Evolutionary conservation across 2,329 filamentous ascomycete species (phyloP).

Genomic region (Myotisia sp.): DNA sequence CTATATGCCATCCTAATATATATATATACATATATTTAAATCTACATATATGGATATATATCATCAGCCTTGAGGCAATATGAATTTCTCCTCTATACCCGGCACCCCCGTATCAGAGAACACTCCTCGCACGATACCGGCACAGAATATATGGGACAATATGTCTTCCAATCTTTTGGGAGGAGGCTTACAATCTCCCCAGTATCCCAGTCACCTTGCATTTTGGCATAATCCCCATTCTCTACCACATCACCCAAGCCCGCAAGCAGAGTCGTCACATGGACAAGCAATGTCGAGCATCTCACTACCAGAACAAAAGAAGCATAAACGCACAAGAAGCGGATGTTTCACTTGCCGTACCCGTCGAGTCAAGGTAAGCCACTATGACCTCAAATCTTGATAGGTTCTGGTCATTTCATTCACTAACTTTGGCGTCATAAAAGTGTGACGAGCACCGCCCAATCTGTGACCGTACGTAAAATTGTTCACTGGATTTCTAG

Average conservation of each 20-base stretch:
- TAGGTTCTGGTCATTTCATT: no score
- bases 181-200: neutral
- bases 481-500: neutral
- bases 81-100: no score
- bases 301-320: conserved; percentile 52
- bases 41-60: neutral
- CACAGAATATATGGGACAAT: no score
- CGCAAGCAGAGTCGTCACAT: neutral
- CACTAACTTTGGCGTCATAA: conserved; percentile 1
- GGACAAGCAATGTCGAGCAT: neutral
- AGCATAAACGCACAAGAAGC: conserved; percentile 83
- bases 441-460: conserved; percentile 86
- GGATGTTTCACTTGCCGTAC: conserved; percentile 88
- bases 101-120: neutral
- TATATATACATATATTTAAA: neutral
- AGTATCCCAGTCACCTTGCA: neutral
- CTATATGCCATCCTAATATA: neutral
- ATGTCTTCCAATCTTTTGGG: neutral
- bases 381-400: no score
- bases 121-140: neutral
- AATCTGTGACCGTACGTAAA: conserved; percentile 56
- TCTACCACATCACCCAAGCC: neutral
- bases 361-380: conserved; percentile 63
- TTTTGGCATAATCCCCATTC: conserved; percentile 3
- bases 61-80: neutral